phyloP scores from a whole-genome alignment of 345 rosid species.

The Pugionium cornutum region DNA sequence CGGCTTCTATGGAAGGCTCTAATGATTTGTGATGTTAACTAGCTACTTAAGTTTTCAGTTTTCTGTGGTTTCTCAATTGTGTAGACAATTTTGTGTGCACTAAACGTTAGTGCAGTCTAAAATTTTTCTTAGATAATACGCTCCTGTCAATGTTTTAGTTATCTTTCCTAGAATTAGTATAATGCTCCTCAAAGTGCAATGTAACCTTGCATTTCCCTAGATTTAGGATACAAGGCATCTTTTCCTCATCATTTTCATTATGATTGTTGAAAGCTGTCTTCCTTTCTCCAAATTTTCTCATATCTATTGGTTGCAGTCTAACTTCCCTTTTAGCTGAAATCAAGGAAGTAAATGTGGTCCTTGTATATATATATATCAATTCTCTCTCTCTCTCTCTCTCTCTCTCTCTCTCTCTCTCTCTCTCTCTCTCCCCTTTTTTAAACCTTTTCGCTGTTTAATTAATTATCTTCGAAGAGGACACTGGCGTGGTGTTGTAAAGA shows the following conservation, averaged over 20 bases:
- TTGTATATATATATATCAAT: neutral
- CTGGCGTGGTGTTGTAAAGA: neutral
- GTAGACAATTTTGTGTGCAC: slow-evolving; percentile 14
- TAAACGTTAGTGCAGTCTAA: neutral
- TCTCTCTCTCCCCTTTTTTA: neutral
- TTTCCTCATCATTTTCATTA: slow-evolving; percentile 9
- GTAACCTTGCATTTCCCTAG: slow-evolving; percentile 21
- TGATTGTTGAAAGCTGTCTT: slow-evolving; percentile 7
- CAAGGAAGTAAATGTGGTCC: slow-evolving; percentile 17
- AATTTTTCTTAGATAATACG: neutral
- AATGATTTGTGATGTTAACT: slow-evolving; percentile 44
- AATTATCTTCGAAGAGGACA: slow-evolving; percentile 13
- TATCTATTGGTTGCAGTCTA: slow-evolving; percentile 1
- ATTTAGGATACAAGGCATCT: neutral
- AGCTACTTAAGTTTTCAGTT: slow-evolving; percentile 32
- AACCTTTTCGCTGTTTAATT: slow-evolving; percentile 4
- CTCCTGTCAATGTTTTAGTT: slow-evolving; percentile 12
- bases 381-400: neutral
- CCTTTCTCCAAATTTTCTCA: slow-evolving; percentile 6
- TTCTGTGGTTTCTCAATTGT: slow-evolving; percentile 29
- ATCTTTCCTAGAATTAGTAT: slow-evolving; percentile 13
- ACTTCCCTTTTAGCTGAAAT: slow-evolving; percentile 18
- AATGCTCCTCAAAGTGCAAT: neutral
- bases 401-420: neutral
- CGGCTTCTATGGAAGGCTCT: slow-evolving; percentile 30